These are phyloP conservation scores for Apiotrichum brassicae DNA, from an alignment of 1,284 basidiomycete genomes.

Conservation along the genomic window DNA sequence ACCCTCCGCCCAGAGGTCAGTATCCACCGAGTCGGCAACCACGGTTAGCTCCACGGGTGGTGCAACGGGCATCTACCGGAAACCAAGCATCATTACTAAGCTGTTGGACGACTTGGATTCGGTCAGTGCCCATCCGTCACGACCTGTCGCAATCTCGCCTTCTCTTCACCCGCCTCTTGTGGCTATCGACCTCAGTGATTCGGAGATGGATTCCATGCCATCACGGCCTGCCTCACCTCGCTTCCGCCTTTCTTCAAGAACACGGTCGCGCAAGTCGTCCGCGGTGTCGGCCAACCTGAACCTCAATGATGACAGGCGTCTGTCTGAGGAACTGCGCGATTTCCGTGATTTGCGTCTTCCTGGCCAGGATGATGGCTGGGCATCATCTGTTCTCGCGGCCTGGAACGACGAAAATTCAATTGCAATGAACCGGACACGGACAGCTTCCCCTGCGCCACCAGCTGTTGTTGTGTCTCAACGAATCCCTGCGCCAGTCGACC, in stretches of 20 bases:
- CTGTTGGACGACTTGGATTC: constrained; percentile 14
- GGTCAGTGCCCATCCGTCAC: constrained; percentile 5
- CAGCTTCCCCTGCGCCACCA: not conserved
- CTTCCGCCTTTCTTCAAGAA: too few species aligned
- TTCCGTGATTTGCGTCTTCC: constrained; percentile 26
- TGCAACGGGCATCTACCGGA: constrained; percentile 3
- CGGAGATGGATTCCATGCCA: not conserved
- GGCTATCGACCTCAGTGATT: not conserved
- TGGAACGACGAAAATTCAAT: constrained; percentile 11
- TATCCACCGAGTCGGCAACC: not conserved
- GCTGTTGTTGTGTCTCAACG: not conserved
- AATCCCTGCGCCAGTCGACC: not conserved
- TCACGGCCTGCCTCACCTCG: too few species aligned
- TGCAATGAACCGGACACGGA: not conserved
- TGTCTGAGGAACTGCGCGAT: constrained; percentile 33
- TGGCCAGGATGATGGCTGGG: constrained; percentile 30
- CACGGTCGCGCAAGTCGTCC: not conserved
- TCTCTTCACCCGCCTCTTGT: not conserved
- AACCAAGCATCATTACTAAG: constrained; percentile 12
- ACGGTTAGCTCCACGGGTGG: not conserved
- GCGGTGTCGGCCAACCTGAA: not conserved
- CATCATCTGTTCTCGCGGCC: constrained; percentile 24
- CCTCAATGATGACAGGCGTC: constrained; percentile 8
- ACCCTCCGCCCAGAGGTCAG: not conserved
- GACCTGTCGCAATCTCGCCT: not conserved